Base-by-base conservation (phyloP, 257 asterid genomes). In the Oldenlandia corymbosa region DNA sequence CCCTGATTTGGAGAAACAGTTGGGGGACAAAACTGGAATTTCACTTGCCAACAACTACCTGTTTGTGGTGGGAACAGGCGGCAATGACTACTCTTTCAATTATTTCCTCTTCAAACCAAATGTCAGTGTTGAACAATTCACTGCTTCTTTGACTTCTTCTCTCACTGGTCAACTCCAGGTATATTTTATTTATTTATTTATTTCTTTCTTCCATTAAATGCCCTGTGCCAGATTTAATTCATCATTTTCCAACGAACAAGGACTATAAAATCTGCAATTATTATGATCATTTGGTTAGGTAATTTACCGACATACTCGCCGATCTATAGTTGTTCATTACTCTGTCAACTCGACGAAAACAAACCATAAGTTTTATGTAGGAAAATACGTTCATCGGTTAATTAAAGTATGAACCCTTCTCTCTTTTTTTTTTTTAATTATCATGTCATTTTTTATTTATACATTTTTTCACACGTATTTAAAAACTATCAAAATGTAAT, bases 31-130 rank as follows among this genome's bases (percentile, higher is more conserved):
- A 24, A 43, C 12, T 24, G 41, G 52, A 10, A 42, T 45, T 52
- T 51, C 45, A 20, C 36, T 81, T 28, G 49, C 78, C 3, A 5
- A 85, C 20, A 5, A 85, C 20, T 90, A 57, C 70, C 30, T 90
- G 60, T 90, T 87, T 76, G 75, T 87, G 66, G 83, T 90, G 27
- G 90, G 85, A 47, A 78, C 70, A 30, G 95, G 94, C n/a, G 95
- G 95, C 56, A 90, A 90, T 68, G 97, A 90, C 73, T 90, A 81
- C 51, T 65, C 88, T 26, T 72, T 80, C 10, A 85, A 85, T 67
- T 90, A 82, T 57, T 90, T 90, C 68, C 0, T 82, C 62, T 71
- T 66, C 32, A 14, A 68, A 66, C 53, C 34, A 52, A 79, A 80
- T 78, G 72, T 77, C 68, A 81, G 74, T 39, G 62, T 87, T 60